Percentiles rank a stretch among this genome's conserved stretches.
These are phyloP conservation scores for Talaromyces sp. DNA, from an alignment of 2,329 filamentous ascomycete species.

Conservation along the genomic window DNA sequence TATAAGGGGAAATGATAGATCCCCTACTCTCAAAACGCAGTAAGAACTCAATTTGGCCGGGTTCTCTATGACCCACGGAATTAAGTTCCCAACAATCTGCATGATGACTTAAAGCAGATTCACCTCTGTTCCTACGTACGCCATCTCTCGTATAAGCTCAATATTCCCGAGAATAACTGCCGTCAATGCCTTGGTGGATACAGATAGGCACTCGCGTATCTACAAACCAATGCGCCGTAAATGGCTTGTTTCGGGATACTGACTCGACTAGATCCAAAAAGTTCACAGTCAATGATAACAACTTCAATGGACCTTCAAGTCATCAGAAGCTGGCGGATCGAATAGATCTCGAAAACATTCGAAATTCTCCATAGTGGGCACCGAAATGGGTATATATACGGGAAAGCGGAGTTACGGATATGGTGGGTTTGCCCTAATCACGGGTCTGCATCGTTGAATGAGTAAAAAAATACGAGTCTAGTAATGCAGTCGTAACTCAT, in stretches of 20 bases:
- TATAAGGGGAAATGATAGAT: not conserved
- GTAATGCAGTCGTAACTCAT: not conserved
- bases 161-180: not conserved
- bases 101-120: not conserved
- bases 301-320: not conserved
- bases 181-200: not conserved
- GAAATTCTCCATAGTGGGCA: not conserved
- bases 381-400: not conserved
- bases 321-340: not conserved
- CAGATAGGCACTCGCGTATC: not conserved
- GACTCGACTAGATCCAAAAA: not conserved
- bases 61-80: not conserved
- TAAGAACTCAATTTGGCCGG: not conserved
- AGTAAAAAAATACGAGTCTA: not conserved
- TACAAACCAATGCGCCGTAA: not conserved
- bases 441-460: not conserved
- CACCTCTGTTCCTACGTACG: not conserved
- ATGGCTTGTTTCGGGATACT: not conserved
- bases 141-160: not conserved
- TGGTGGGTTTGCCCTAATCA: not conserved
- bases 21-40: not conserved
- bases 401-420: not conserved
- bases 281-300: not conserved
- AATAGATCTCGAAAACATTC: no score
- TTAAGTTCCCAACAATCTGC: not conserved